Evolutionary conservation across 345 rosid genomes (phyloP), one percentile per base, ranked within the genome.

Genomic region (Pugionium cornutum): DNA sequence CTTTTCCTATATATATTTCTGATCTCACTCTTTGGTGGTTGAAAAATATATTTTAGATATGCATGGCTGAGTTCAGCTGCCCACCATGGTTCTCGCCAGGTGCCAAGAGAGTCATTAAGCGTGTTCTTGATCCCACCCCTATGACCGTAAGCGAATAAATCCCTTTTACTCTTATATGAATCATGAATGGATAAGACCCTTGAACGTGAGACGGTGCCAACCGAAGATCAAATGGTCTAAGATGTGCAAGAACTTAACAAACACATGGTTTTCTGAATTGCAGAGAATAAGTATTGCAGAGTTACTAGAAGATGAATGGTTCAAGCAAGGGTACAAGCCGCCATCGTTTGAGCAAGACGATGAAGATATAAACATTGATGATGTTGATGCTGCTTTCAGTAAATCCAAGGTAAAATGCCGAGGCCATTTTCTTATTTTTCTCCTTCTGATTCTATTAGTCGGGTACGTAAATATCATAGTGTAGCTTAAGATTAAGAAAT

Each of bases 111-210:
- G 74, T 92, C 72, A 81, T 88, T 47, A 76, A 66, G 60, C 83
- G 90, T 49, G 84, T 92, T 75, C 97, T 92, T 75, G 96, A 92
- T 62, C 97, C 97, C 31, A 83, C 62, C 69, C 90, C 98, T 69
- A 66, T 74, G 29, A 83, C 85, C 1, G 98, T 89, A 68, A 81
- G 89, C 54, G 36, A 72, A 58, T 35, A 54, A 61, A 5, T n/a
- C 59, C 40, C 9, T 37, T 8, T 18, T 3, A 18, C 18, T 18
- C 18, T 18, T 18, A 18, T 18, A 18, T 18, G 18, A 18, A 18
- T 18, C 18, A 18, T 18, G 18, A 18, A 18, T 18, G 18, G 18
- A 18, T 18, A 18, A 18, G 18, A 18, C 18, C 18, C 18, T 18
- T 18, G 18, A 39, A 53, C 28, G 7, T 39, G 51, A 35, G 7